Percentiles rank a stretch among this genome's conserved stretches.
Conservation (phyloP, 192 early-diverging fungal species). For the Geranomyces variabilis region DNA sequence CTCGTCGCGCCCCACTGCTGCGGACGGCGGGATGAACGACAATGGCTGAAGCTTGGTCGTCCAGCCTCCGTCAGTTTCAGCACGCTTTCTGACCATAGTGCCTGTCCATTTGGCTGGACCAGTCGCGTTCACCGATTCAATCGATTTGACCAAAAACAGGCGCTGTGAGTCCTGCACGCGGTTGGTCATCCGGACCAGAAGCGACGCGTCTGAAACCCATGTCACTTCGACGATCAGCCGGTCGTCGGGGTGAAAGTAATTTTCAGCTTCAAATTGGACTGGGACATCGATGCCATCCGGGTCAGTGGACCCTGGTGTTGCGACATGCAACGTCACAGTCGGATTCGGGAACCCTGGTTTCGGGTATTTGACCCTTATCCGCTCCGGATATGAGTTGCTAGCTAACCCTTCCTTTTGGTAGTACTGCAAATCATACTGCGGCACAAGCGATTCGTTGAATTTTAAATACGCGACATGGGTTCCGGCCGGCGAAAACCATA, state of each 20-base stretch:
- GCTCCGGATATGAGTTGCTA: slow-evolving; percentile 68
- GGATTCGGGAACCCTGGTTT: slow-evolving; percentile 89
- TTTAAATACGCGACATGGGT: slow-evolving; percentile 78
- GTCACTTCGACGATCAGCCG: slow-evolving; percentile 78
- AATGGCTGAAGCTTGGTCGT: slow-evolving; percentile 40
- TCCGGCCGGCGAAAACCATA: slow-evolving; percentile 91
- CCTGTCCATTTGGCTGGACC: slow-evolving; percentile 59
- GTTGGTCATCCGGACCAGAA: slow-evolving; percentile 84
- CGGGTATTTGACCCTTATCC: slow-evolving; percentile 83
- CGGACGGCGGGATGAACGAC: slow-evolving; percentile 37
- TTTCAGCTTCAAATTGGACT: slow-evolving; percentile 47
- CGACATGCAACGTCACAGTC: slow-evolving; percentile 75
- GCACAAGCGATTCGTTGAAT: slow-evolving; percentile 84
- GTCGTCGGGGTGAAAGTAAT: slow-evolving; percentile 69
- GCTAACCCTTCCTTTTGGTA: slow-evolving; percentile 59
- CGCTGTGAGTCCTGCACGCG: slow-evolving; percentile 84
- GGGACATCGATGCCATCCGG: slow-evolving; percentile 23
- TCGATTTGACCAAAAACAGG: slow-evolving; percentile 62
- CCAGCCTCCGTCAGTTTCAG: slow-evolving; percentile 54
- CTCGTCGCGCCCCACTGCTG: slow-evolving; percentile 26
- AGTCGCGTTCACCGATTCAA: slow-evolving; percentile 20
- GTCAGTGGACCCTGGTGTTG: slow-evolving; percentile 37
- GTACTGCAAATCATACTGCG: slow-evolving; percentile 77
- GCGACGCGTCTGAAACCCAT: slow-evolving; percentile 64
- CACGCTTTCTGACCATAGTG: slow-evolving; percentile 71